Base-by-base conservation (phyloP, 345 rosid species). In the Euphorbia tirucalli region DNA sequence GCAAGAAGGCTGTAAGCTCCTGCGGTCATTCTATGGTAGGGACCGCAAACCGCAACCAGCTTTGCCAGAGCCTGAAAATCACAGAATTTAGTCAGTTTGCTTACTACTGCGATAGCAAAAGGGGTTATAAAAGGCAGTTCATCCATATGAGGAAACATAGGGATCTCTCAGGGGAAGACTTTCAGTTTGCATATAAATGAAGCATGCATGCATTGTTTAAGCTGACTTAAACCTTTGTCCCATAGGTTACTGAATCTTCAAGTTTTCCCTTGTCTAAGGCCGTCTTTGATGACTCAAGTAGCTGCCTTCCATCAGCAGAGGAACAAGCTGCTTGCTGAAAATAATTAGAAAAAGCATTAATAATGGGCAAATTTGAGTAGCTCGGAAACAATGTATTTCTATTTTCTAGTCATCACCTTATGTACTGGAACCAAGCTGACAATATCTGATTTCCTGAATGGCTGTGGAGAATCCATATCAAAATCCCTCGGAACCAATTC, bases 1-100 rank as follows among this genome's bases (percentile, higher is more conserved):
- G 99, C 97, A 81, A 95, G 99, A 80, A 95, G 96, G 81, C 99
- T 95, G 83, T 92, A 95, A 76, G 98, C 99, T 79, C 99, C 99
- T 32, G 99, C 99, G 69, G 99, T 95, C 99, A 92, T 95, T 75
- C 98, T 87, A 77, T 95, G 96, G 77, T 89, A 95, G 61, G 99
- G 99, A 77, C 99, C 99, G 48, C 99, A 95, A 62, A 95, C 99
- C 62, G 98, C 90, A 24, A 95, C 97, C 73, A 95, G 94, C 79
- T 95, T 95, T 74, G 97, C 88, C 76, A 95, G 93, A 73, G 99
- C 99, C 99, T 95, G 60, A 70, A 41, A 65, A 77, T 71, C 80
- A 69, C 16, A 76, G 43, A 75, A 74, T 52, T 61, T 67, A 21
- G 50, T 71, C 31, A 41, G 69, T 35, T 66, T 74, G 61, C 30